Percentiles rank a stretch among this genome's conserved stretches.
These are phyloP conservation scores for Liquidambar formosana DNA, from an alignment of 164 flowering plant genomes.

Conservation along the genomic window DNA sequence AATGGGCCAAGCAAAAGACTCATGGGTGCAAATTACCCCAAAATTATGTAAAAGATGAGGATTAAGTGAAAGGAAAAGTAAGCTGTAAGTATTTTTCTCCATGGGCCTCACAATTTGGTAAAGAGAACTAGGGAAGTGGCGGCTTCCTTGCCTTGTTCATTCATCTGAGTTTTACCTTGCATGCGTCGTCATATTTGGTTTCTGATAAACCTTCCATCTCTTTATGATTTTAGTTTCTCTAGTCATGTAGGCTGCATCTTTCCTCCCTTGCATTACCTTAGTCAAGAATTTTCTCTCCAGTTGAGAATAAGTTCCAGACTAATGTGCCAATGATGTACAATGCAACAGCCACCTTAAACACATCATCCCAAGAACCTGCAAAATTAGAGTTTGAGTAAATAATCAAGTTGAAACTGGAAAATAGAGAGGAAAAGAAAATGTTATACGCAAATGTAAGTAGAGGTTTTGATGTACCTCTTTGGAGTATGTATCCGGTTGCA, in stretches of 20 bases:
- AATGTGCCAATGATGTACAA: conserved; percentile 86
- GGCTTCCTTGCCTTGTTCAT: not conserved
- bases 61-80: not conserved
- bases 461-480: conserved; percentile 49
- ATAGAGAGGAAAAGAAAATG: not conserved
- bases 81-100: not conserved
- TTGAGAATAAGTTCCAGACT: conserved; percentile 92
- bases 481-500: conserved; percentile 95
- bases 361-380: conserved; percentile 97
- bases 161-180: not conserved
- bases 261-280: conserved; percentile 21
- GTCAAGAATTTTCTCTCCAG: conserved; percentile 94
- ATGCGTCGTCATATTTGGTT: not conserved
- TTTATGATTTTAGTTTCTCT: not conserved
- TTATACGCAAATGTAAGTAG: not conserved
- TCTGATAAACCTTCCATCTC: not conserved
- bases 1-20: not conserved
- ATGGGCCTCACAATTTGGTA: not conserved
- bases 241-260: not conserved
- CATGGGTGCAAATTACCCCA: not conserved
- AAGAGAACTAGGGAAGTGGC: not conserved
- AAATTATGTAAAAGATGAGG: not conserved
- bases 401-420: not conserved
- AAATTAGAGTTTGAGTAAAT: conserved; percentile 8
- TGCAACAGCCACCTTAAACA: conserved; percentile 87